These are phyloP conservation scores for Canna indica DNA, from an alignment of 176 grass and related monocot genomes.

Conservation along the genomic window DNA sequence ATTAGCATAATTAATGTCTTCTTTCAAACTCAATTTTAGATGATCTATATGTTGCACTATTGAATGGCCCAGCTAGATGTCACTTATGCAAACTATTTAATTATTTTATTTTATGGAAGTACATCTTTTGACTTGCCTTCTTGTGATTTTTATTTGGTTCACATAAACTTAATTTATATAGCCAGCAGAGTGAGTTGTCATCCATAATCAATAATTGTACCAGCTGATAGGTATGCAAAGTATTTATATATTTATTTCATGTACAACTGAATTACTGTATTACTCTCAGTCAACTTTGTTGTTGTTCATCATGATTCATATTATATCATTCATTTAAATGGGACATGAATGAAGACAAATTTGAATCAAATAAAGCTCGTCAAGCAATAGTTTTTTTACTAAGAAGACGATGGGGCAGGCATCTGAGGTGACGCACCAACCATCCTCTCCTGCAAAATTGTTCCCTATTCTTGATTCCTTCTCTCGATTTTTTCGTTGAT, in stretches of 20 bases:
- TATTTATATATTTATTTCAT: not conserved
- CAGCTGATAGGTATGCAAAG: not conserved
- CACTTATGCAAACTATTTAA: not conserved
- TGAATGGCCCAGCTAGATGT: not conserved
- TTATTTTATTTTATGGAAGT: not conserved
- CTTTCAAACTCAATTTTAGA: not conserved
- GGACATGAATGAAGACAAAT: too few species aligned
- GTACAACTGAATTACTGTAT: too few species aligned
- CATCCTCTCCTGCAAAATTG: not conserved
- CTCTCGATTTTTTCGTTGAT: not conserved
- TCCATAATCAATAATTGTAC: not conserved
- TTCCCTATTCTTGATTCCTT: not conserved
- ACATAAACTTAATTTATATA: too few species aligned
- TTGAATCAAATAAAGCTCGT: not conserved
- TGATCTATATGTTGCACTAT: not conserved
- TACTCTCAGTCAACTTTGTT: too few species aligned
- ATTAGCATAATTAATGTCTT: not conserved
- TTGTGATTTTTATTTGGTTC: too few species aligned
- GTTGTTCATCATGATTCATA: too few species aligned
- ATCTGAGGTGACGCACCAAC: not conserved
- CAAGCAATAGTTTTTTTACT: not conserved
- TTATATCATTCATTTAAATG: too few species aligned
- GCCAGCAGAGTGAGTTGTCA: not conserved
- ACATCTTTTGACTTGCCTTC: not conserved
- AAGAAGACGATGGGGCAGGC: not conserved